Base-by-base conservation (phyloP, 306 rosid species). In the Begonia masoniana region DNA sequence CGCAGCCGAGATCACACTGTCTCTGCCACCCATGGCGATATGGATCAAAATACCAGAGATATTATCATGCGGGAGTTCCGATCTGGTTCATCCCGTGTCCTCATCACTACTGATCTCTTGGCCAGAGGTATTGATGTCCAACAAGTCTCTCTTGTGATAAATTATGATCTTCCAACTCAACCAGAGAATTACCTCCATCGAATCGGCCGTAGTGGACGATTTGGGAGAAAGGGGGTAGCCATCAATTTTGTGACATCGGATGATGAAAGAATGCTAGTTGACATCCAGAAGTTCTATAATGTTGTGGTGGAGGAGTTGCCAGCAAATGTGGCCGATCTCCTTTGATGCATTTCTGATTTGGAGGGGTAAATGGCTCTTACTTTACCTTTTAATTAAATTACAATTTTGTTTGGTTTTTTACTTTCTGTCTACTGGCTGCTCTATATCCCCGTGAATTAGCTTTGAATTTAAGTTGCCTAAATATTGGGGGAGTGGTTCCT, bases 51-150 rank as follows among this genome's bases (percentile, higher is more conserved):
- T 71, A 72, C 82, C 13, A 79, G 93, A 51, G 84, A 79, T 54
- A 79, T 83, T 55, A 79, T 83, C 69, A 79, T 83, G 93, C 63
- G 84, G 56, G 93, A 83, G 71, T 83, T 83, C 64, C 81, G 93
- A 17, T 79, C 84, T 42, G 93, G 84, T 15, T 83, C 87, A 24
- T 83, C 93, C 17, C 87, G 84, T 13, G 87, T 83, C 59, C 75
- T 81, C 41, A 81, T 81, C 39, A 81, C 81, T 47, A 81, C 83
- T 54, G 87, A 81, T 74, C 80, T 81, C 10, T 62, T 81, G 74
- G 87, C 87, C 48, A 74, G 83, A 56, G 87, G 83, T 58, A 76
- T 81, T 41, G 87, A 81, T 71, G 87, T 81, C 54, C 87, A 74
- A 62, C 87, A 74, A 67, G 87, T 81, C 46, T 81, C 87, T 1